phyloP scores from a whole-genome alignment of 2,329 filamentous ascomycete species.

The Orbilia ellipsospora region DNA sequence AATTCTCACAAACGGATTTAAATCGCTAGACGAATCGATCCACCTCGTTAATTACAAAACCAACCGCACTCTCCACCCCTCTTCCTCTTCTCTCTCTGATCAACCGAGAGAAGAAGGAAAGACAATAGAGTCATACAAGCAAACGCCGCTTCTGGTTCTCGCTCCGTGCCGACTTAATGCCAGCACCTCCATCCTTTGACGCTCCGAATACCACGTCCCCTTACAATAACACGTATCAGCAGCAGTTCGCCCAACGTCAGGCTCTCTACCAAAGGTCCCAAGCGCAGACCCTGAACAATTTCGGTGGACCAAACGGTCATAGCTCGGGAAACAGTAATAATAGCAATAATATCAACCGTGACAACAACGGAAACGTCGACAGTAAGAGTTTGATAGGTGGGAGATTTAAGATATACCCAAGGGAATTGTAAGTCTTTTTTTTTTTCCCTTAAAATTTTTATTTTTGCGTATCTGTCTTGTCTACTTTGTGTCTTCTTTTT shows the following conservation, averaged over 20 bases:
- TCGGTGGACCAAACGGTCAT: constrained; percentile 31
- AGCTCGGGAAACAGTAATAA: constrained; percentile 13
- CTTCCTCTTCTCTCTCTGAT: constrained; percentile 7
- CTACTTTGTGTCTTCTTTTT: not conserved
- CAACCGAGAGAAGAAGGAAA: constrained; percentile 25
- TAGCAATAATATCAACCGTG: not conserved
- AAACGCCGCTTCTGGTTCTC: not conserved
- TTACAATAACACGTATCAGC: constrained; percentile 52
- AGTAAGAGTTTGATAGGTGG: constrained; percentile 52
- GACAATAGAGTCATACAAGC: not conserved
- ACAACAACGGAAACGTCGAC: constrained; percentile 32
- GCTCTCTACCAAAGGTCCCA: constrained; percentile 47
- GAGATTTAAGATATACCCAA: constrained; percentile 50
- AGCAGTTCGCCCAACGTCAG: constrained; percentile 49
- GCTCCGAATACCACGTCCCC: constrained; percentile 51
- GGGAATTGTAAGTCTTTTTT: constrained; percentile 47
- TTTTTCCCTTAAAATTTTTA: not conserved
- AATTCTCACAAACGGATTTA: not conserved
- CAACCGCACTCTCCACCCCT: not conserved
- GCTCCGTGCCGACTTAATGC: constrained; percentile 48
- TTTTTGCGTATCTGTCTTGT: not conserved
- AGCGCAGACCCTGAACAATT: constrained; percentile 45
- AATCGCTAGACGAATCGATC: constrained; percentile 1
- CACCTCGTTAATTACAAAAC: not conserved
- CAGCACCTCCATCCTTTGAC: constrained; percentile 56